These are phyloP conservation scores for Lyophyllum decastes DNA, from an alignment of 768 basidiomycete genomes.

Conservation along the genomic window DNA sequence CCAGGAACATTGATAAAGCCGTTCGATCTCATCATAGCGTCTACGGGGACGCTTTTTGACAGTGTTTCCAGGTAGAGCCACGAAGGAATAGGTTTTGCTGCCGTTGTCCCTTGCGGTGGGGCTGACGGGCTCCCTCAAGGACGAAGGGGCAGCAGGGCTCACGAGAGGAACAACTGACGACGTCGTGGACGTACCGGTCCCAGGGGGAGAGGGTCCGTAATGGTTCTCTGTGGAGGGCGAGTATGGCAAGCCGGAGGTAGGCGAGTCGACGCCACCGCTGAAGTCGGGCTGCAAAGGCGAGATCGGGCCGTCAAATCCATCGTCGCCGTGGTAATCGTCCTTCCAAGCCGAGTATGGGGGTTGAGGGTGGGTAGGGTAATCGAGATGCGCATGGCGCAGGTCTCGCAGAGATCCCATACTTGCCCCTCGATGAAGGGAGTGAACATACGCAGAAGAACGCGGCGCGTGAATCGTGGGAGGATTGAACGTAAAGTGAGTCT, in stretches of 20 bases:
- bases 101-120: conserved; percentile 37
- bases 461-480: conserved; percentile 29
- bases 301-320: conserved; percentile 47
- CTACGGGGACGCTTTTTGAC: conserved; percentile 84
- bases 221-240: conserved; percentile 48
- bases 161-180: conserved; percentile 40
- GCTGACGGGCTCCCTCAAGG: conserved; percentile 21
- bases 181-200: conserved; percentile 61
- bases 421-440: conserved; percentile 46
- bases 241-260: conserved; percentile 42
- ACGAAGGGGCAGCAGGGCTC: conserved; percentile 27
- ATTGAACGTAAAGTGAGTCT: conserved; percentile 41
- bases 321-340: conserved; percentile 33
- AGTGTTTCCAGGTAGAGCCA: conserved; percentile 77
- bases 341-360: conserved; percentile 35
- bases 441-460: conserved; percentile 37
- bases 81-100: conserved; percentile 80
- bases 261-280: conserved; percentile 38
- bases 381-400: conserved; percentile 38
- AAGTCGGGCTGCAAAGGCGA: conserved; percentile 60
- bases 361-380: conserved; percentile 31
- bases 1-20: conserved; percentile 87
- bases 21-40: conserved; percentile 94
- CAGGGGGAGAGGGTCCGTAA: conserved; percentile 64
- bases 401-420: conserved; percentile 48